Percentiles rank a stretch among this genome's conserved stretches.
Evolutionary conservation across 2,329 filamentous ascomycete genomes (phyloP).

Genomic region (Colletotrichum cuscutae): DNA sequence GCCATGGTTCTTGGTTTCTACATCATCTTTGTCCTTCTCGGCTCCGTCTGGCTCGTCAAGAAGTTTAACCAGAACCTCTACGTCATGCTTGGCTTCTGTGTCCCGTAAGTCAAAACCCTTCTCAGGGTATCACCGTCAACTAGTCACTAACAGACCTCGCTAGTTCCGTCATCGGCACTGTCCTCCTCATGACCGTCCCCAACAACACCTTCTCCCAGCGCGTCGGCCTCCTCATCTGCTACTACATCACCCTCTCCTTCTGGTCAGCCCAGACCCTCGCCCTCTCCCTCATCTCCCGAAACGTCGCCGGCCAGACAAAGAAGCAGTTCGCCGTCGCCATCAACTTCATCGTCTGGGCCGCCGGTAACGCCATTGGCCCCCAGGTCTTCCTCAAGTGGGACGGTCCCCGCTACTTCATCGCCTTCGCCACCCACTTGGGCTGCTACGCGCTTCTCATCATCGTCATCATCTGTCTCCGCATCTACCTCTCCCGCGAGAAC

Average conservation of each 20-base stretch:
- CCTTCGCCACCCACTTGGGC: conserved; percentile 75
- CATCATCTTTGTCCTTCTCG: conserved; percentile 76
- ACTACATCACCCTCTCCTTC: conserved; percentile 83
- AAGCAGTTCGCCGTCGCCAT: conserved; percentile 74
- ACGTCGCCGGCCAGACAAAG: conserved; percentile 79
- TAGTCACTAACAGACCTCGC: not conserved
- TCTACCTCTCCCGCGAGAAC: conserved; percentile 68
- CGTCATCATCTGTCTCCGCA: conserved; percentile 67
- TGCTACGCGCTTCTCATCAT: conserved; percentile 72
- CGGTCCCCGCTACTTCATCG: conserved; percentile 73
- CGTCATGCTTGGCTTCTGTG: conserved; percentile 72
- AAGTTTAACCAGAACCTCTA: conserved; percentile 75
- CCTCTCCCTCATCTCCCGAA: conserved; percentile 75
- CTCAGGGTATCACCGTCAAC: not conserved
- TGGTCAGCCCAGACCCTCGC: conserved; percentile 78
- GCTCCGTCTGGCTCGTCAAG: conserved; percentile 74
- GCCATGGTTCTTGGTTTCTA: conserved; percentile 80
- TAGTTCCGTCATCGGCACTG: conserved; percentile 76
- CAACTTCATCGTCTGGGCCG: conserved; percentile 77
- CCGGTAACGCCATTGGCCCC: conserved; percentile 74
- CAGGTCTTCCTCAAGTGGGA: conserved; percentile 72
- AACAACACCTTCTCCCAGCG: conserved; percentile 67
- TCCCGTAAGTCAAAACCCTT: conserved; percentile 63
- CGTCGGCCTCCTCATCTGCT: conserved; percentile 75
- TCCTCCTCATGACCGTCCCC: conserved; percentile 75